These are phyloP conservation scores for Metschnikowia arizonensis DNA, from an alignment of 805 yeast genomes.

Conservation along the genomic window DNA sequence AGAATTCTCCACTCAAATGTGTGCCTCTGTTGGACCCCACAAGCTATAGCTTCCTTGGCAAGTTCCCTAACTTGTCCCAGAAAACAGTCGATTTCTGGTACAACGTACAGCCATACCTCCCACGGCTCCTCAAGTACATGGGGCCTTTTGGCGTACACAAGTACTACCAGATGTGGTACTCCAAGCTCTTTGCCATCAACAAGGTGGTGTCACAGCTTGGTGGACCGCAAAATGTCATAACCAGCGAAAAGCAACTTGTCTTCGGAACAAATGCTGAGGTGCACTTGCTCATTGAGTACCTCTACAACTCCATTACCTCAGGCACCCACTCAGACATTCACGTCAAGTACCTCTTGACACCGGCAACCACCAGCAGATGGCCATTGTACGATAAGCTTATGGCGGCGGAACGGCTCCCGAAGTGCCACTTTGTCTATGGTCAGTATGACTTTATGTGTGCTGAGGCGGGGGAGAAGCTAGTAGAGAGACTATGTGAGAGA, in stretches of 20 bases:
- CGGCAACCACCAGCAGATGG: constrained; percentile 57
- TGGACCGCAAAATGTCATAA: constrained; percentile 23
- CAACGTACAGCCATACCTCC: constrained; percentile 41
- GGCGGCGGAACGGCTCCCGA: constrained; percentile 16
- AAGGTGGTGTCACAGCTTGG: constrained; percentile 30
- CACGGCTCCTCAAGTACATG: constrained; percentile 43
- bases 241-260: constrained; percentile 27
- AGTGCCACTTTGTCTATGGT: constrained; percentile 55
- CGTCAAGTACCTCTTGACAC: constrained; percentile 48
- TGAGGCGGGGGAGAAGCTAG: constrained; percentile 45
- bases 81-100: constrained; percentile 33
- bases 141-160: constrained; percentile 40
- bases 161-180: constrained; percentile 40
- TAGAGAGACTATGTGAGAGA: constrained; percentile 19
- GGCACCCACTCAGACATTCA: constrained; percentile 40
- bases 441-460: constrained; percentile 71
- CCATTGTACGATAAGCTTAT: constrained; percentile 60
- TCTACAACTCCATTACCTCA: constrained; percentile 37
- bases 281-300: constrained; percentile 34
- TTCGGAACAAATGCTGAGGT: constrained; percentile 39
- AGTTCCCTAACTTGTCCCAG: constrained; percentile 40
- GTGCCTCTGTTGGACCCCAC: constrained; percentile 34
- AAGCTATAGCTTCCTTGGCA: constrained; percentile 42
- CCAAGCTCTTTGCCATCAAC: constrained; percentile 38
- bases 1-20: background rate